These are phyloP conservation scores for Steccherinum ochraceum DNA, from an alignment of 768 basidiomycete species.

Conservation along the genomic window DNA sequence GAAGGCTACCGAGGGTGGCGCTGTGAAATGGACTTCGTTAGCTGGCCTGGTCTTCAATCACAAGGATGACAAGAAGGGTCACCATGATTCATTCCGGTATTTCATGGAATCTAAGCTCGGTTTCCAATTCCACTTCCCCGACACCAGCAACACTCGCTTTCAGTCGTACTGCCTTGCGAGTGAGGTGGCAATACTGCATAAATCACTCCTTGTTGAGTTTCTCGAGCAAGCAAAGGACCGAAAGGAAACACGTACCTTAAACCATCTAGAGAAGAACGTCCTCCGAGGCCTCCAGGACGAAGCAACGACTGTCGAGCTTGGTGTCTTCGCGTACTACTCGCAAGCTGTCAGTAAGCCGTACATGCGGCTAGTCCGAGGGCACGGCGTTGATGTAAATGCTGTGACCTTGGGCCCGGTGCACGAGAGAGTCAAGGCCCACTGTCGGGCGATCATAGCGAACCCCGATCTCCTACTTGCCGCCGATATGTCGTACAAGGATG, in stretches of 20 bases:
- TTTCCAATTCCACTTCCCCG: constrained; percentile 21
- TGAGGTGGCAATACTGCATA: constrained; percentile 19
- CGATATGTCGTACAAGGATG: constrained; percentile 6
- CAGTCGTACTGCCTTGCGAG: constrained; percentile 27
- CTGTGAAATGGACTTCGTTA: constrained; percentile 21
- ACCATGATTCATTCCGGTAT: constrained; percentile 22
- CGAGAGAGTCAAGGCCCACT: constrained; percentile 7
- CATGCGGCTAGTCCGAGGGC: constrained; percentile 8
- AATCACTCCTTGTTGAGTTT: constrained; percentile 18
- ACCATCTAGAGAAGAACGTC: constrained; percentile 28
- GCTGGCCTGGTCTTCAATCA: constrained; percentile 26
- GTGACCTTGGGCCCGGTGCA: constrained; percentile 15
- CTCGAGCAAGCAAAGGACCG: constrained; percentile 22
- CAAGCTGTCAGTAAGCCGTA: constrained; percentile 15
- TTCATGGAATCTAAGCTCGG: constrained; percentile 21
- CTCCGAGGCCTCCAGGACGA: constrained; percentile 8
- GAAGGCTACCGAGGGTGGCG: constrained; percentile 19
- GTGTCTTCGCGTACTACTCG: constrained; percentile 11
- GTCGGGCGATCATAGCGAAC: constrained; percentile 15
- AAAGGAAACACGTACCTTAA: constrained; percentile 23
- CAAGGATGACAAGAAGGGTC: constrained; percentile 31
- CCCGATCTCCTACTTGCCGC: constrained; percentile 13
- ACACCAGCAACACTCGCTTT: constrained; percentile 31
- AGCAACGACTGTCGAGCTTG: constrained; percentile 15
- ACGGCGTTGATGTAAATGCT: constrained; percentile 6